Evolutionary conservation across 2,329 filamentous ascomycete genomes (phyloP).

Genomic region (Colletotrichum aenigma): DNA sequence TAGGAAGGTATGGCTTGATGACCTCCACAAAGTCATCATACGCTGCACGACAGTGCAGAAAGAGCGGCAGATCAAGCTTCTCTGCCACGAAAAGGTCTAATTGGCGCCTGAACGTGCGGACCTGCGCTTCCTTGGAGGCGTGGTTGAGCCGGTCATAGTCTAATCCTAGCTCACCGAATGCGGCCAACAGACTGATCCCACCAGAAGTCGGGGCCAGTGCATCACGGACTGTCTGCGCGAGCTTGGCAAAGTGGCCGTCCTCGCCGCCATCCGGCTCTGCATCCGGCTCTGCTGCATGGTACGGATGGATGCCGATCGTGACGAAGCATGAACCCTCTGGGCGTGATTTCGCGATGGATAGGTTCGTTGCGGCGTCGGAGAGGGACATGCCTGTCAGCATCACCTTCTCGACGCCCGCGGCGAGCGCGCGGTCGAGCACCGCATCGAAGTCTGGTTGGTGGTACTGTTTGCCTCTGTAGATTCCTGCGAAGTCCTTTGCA

Average conservation of each 20-base stretch:
- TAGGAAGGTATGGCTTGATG: constrained; percentile 40
- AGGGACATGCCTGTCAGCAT: constrained; percentile 44
- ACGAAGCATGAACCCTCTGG: constrained; percentile 39
- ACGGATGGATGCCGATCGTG: constrained; percentile 55
- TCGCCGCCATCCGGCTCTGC: constrained; percentile 24
- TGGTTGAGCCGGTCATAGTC: constrained; percentile 52
- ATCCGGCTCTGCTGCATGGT: constrained; percentile 50
- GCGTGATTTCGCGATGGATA: constrained; percentile 29
- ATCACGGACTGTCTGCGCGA: constrained; percentile 26
- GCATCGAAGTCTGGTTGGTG: constrained; percentile 48
- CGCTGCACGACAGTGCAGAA: constrained; percentile 44
- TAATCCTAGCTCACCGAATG: constrained; percentile 54
- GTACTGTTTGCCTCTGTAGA: constrained; percentile 53
- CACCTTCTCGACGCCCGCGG: constrained; percentile 45
- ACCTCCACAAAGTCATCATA: constrained; percentile 46
- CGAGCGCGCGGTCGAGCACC: constrained; percentile 43
- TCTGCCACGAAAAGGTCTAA: constrained; percentile 40
- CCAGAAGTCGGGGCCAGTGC: constrained; percentile 18
- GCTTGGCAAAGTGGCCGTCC: constrained; percentile 24
- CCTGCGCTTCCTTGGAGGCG: constrained; percentile 44
- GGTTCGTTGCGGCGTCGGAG: constrained; percentile 30
- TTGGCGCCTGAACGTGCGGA: constrained; percentile 43
- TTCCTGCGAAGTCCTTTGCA: constrained; percentile 50
- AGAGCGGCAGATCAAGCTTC: constrained; percentile 38
- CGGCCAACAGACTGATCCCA: constrained; percentile 35